Percentiles rank a stretch among this genome's conserved stretches.
Conservation (phyloP, 2,329 filamentous ascomycete species). For the Ascomycota sp. region DNA sequence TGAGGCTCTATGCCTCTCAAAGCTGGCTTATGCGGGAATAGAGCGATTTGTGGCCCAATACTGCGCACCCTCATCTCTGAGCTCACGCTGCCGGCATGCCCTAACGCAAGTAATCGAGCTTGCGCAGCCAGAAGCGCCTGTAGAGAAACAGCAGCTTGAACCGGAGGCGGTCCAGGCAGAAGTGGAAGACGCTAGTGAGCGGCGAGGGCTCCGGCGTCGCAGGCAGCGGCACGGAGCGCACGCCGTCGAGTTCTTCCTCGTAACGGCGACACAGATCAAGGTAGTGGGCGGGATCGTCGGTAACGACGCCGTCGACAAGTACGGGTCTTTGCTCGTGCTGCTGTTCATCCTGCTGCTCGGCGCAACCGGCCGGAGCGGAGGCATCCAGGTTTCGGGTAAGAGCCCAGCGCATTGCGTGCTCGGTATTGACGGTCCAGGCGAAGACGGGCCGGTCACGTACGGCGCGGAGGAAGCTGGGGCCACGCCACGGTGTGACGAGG, state of each 20-base stretch:
- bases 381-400: slow-evolving; percentile 20
- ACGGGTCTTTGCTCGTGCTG: background rate
- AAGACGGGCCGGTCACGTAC: slow-evolving; percentile 33
- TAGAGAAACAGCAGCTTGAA: slow-evolving; percentile 8
- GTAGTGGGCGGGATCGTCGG: slow-evolving; percentile 58
- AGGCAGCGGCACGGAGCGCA: slow-evolving; percentile 4
- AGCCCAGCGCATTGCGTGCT: slow-evolving; percentile 63
- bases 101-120: slow-evolving; percentile 8
- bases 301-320: slow-evolving; percentile 60
- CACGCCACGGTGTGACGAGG: slow-evolving; percentile 45
- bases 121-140: slow-evolving; percentile 7
- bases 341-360: no score
- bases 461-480: slow-evolving; percentile 42
- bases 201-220: slow-evolving; percentile 2
- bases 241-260: slow-evolving; percentile 14
- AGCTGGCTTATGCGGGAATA: no score
- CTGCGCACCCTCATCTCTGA: no score
- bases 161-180: slow-evolving; percentile 6
- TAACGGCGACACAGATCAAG: slow-evolving; percentile 32
- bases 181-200: slow-evolving; percentile 1
- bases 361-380: no score
- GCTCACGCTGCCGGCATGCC: no score
- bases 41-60: no score
- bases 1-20: no score
- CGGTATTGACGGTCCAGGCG: slow-evolving; percentile 75